A percentile compares a stretch with the other conserved stretches of the same genome.
Conservation (phyloP, 345 rosid species). For the Rubroshorea leprosula region DNA sequence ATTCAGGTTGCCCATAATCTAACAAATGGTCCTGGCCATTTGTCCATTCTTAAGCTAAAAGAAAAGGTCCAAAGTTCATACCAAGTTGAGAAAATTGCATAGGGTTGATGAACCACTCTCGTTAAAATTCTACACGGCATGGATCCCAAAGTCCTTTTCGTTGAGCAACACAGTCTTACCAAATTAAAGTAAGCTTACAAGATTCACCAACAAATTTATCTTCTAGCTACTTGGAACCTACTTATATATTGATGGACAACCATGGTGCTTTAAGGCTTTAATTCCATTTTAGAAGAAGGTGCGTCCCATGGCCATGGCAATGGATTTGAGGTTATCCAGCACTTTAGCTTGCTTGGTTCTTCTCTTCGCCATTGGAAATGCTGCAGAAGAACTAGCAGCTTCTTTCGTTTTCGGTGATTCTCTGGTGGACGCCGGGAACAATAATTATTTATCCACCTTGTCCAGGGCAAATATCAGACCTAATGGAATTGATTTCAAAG, state of each 20-base stretch:
- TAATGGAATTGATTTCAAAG: conserved; percentile 76
- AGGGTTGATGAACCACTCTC: conserved; percentile 44
- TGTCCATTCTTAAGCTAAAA: conserved; percentile 17
- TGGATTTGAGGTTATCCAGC: conserved; percentile 16
- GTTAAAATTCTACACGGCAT: neutral
- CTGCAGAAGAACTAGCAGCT: conserved; percentile 39
- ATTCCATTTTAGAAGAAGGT: no score
- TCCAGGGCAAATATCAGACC: conserved; percentile 80
- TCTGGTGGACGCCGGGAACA: conserved; percentile 82
- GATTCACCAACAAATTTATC: neutral
- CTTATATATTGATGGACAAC: neutral
- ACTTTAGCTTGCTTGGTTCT: conserved; percentile 31
- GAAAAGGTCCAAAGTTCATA: conserved; percentile 17
- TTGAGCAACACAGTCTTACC: conserved; percentile 7
- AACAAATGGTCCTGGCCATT: conserved; percentile 4
- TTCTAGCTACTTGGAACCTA: neutral
- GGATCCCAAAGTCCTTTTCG: neutral
- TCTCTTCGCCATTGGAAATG: conserved; percentile 70
- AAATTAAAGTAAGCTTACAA: neutral
- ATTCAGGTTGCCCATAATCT: no score
- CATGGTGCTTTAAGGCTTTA: neutral
- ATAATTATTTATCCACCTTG: conserved; percentile 67
- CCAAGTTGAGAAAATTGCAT: conserved; percentile 19
- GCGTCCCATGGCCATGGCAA: neutral
- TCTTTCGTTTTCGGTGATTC: conserved; percentile 88